phyloP scores from a whole-genome alignment of 2,329 filamentous ascomycete species.

The Claviceps paspali region DNA sequence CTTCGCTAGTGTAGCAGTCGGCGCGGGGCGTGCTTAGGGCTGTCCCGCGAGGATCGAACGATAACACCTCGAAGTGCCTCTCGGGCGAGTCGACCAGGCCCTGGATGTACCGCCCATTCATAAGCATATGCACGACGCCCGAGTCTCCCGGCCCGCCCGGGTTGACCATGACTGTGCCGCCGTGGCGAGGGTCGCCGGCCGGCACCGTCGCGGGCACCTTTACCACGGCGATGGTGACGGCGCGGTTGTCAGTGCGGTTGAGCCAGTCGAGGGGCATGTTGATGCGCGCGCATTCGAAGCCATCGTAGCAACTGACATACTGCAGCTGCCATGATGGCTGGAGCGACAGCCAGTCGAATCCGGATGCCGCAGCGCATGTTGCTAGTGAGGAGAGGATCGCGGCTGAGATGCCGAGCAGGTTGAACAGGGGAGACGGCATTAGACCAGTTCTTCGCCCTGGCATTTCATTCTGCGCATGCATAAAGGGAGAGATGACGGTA shows the following conservation, averaged over 20 bases:
- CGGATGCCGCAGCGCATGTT: too few relatives aligned
- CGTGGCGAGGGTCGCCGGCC: conserved; percentile 18
- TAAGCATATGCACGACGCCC: conserved; percentile 14
- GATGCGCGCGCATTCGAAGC: conserved; percentile 24
- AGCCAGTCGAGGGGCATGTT: conserved; percentile 25
- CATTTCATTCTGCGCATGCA: too few relatives aligned
- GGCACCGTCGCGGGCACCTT: conserved; percentile 21
- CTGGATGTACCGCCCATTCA: conserved; percentile 13
- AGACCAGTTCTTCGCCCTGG: too few relatives aligned
- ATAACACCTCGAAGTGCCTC: conserved; percentile 20
- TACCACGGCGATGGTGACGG: conserved; percentile 22
- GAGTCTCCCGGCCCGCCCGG: conserved; percentile 25
- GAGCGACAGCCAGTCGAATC: conserved; percentile 6
- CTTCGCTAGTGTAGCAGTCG: conserved; percentile 7
- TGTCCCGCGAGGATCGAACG: conserved; percentile 25
- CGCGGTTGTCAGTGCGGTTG: conserved; percentile 10
- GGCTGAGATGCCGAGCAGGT: background rate
- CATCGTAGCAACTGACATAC: conserved; percentile 19
- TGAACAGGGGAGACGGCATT: background rate
- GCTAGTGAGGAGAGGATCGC: background rate
- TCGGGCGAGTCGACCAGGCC: conserved; percentile 13
- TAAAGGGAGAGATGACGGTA: too few relatives aligned
- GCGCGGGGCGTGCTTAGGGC: conserved; percentile 2
- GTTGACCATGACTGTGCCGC: conserved; percentile 23
- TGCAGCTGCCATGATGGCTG: conserved; percentile 8